Conservation (phyloP, 164 flowering plant genomes). For the Berberis thunbergii region DNA sequence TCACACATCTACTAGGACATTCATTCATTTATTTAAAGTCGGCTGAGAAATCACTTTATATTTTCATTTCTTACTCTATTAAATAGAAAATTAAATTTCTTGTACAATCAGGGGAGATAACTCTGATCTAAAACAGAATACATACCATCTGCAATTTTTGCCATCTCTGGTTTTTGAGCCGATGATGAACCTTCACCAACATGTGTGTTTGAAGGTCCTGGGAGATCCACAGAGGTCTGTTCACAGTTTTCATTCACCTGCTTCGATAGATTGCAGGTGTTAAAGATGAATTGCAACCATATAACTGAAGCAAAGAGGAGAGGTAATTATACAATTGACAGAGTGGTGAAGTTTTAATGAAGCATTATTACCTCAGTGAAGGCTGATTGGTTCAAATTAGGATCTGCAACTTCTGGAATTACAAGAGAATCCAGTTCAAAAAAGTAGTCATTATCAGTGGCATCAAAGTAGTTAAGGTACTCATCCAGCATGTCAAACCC, state of each 20-base stretch:
- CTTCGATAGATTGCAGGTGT: no score
- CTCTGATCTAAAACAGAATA: background rate
- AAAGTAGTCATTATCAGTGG: slow-evolving; percentile 20
- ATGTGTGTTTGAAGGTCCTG: slow-evolving; percentile 11
- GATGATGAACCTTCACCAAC: slow-evolving; percentile 32
- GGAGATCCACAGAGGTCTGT: background rate
- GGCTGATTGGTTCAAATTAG: slow-evolving; percentile 11
- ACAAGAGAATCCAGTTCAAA: slow-evolving; percentile 19
- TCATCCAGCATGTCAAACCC: slow-evolving; percentile 39
- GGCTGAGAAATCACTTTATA: no score
- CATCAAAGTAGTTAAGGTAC: slow-evolving; percentile 37
- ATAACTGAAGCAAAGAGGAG: no score
- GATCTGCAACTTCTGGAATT: slow-evolving; percentile 9
- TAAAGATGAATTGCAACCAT: background rate
- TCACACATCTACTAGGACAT: background rate
- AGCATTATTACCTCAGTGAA: slow-evolving; percentile 22
- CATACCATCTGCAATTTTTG: slow-evolving; percentile 23
- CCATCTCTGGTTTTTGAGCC: slow-evolving; percentile 18
- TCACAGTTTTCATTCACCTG: no score
- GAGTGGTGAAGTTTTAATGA: background rate
- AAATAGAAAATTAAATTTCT: no score
- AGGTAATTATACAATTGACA: background rate
- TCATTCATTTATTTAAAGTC: background rate
- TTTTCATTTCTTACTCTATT: no score
- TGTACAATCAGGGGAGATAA: background rate